Percentiles rank a stretch among this genome's conserved stretches.
These are phyloP conservation scores for Bolboschoenoplectus hybrid DNA, from an alignment of 202 grass and related monocot species.

Conservation along the genomic window DNA sequence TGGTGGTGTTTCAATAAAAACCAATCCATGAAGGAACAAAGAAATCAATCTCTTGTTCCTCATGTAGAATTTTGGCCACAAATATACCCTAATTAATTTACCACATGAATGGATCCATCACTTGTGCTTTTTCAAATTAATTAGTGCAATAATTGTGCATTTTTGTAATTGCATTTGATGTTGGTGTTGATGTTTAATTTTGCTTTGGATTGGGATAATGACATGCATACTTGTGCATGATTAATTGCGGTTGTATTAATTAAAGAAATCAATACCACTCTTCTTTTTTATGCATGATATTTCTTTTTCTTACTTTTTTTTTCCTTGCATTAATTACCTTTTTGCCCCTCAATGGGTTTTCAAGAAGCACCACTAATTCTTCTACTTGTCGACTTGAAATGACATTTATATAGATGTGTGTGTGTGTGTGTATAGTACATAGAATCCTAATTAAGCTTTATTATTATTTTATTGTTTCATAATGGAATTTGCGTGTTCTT, in stretches of 20 bases:
- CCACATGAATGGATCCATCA: background rate
- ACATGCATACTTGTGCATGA: slow-evolving; percentile 39
- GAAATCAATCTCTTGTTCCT: background rate
- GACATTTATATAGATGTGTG: background rate
- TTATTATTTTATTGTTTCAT: too few relatives aligned
- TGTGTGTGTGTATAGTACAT: too few relatives aligned
- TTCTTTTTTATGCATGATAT: slow-evolving; percentile 21
- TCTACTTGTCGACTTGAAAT: slow-evolving; percentile 22
- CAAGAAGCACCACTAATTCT: background rate
- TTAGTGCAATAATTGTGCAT: slow-evolving; percentile 13
- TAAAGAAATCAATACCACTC: slow-evolving; percentile 25
- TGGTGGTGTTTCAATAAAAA: slow-evolving; percentile 28
- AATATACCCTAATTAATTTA: slow-evolving; percentile 3
- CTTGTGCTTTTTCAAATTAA: slow-evolving; percentile 24
- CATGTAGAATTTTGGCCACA: slow-evolving; percentile 8
- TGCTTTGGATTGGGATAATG: slow-evolving; percentile 21
- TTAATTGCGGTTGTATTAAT: slow-evolving; percentile 16
- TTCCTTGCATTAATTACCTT: background rate
- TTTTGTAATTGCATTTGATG: slow-evolving; percentile 36
- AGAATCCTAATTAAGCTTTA: too few relatives aligned
- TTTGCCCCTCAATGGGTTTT: background rate
- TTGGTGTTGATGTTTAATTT: background rate
- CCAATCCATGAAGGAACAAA: slow-evolving; percentile 38
- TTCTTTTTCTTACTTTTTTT: slow-evolving; percentile 24
- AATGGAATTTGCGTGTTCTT: too few relatives aligned